Conservation (phyloP, 768 basidiomycete genomes). For the Rhodotorula kratochvilovae region DNA sequence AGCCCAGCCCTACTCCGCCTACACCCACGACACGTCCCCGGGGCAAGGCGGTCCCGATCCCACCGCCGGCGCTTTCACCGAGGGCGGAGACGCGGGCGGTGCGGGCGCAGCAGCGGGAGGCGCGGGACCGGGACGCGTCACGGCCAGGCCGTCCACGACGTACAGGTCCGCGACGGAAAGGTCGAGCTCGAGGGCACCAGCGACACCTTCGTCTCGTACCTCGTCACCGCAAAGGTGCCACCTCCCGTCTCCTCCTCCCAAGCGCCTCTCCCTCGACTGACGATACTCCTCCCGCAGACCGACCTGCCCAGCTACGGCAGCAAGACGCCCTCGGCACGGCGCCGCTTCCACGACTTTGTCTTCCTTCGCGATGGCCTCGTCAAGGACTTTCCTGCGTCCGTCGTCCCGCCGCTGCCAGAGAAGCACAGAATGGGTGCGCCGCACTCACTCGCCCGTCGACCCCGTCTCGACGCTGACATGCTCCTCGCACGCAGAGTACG, state of each 20-base stretch:
- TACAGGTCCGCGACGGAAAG: conserved; percentile 74
- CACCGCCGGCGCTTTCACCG: background rate
- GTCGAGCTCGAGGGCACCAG: conserved; percentile 96
- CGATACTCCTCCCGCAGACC: conserved; percentile 56
- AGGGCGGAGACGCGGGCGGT: no score
- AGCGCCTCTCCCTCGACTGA: background rate
- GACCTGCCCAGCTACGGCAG: conserved; percentile 81
- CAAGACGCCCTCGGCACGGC: conserved; percentile 66
- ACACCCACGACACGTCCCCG: background rate
- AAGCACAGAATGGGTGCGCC: conserved; percentile 88
- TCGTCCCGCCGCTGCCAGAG: conserved; percentile 93
- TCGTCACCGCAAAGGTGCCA: conserved; percentile 77
- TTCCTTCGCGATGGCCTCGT: conserved; percentile 83
- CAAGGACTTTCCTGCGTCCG: conserved; percentile 91
- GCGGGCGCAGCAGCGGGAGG: background rate
- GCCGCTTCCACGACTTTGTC: conserved; percentile 95
- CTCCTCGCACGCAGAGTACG: conserved; percentile 63
- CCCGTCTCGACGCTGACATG: background rate
- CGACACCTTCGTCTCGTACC: conserved; percentile 92
- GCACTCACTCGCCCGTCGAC: background rate
- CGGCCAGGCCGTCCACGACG: background rate
- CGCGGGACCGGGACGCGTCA: background rate
- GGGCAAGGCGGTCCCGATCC: background rate
- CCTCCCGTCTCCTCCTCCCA: background rate
- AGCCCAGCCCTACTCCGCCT: background rate